These are phyloP conservation scores for Pseudogymnoascus sp. DNA, from an alignment of 2,329 filamentous ascomycete genomes.

Conservation along the genomic window DNA sequence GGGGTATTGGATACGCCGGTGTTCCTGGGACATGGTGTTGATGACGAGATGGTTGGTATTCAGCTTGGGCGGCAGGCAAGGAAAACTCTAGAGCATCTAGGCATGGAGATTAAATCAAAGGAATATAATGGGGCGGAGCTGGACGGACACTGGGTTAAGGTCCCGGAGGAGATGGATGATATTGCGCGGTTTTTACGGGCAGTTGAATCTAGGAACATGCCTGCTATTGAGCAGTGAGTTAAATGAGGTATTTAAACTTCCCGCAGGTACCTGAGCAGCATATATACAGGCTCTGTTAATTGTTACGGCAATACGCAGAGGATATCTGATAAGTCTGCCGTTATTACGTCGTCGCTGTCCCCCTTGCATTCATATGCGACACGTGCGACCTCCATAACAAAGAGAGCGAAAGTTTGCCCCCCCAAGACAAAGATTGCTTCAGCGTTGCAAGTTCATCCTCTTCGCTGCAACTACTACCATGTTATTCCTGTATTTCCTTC, in stretches of 20 bases:
- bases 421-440: background rate
- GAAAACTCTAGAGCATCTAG: conserved; percentile 29
- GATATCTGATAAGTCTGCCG: background rate
- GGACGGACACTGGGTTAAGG: conserved; percentile 42
- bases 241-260: background rate
- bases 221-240: background rate
- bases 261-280: background rate
- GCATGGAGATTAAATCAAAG: conserved; percentile 33
- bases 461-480: background rate
- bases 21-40: conserved; percentile 39
- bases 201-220: background rate
- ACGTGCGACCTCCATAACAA: background rate
- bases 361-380: background rate
- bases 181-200: conserved; percentile 30
- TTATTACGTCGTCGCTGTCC: background rate
- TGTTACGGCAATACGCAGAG: background rate
- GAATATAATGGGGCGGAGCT: conserved; percentile 27
- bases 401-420: background rate
- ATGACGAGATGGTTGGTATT: conserved; percentile 36
- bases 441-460: background rate
- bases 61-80: conserved; percentile 31
- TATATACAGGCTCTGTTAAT: background rate
- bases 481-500: background rate
- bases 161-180: conserved; percentile 42
- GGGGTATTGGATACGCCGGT: conserved; percentile 29